phyloP scores from a whole-genome alignment of 208 protist genomes.

The Borovskyia barvae region DNA sequence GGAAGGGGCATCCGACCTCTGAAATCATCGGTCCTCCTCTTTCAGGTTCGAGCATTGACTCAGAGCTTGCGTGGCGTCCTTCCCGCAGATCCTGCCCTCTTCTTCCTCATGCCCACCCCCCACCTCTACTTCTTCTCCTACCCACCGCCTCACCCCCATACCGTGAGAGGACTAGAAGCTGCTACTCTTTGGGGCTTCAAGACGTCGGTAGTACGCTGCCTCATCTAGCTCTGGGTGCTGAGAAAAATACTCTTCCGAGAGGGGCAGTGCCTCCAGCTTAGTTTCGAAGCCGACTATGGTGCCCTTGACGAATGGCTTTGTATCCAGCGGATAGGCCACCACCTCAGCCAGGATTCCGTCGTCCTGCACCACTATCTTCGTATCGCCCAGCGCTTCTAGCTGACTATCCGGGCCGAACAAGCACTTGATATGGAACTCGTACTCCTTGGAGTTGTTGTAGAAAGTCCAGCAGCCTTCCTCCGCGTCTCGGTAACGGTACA shows the following conservation, averaged over 20 bases:
- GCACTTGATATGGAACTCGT: conserved; percentile 84
- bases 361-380: conserved; percentile 44
- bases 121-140: conserved; percentile 2
- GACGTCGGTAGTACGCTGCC: conserved; percentile 55
- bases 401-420: conserved; percentile 59
- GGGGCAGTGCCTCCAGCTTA: conserved; percentile 72
- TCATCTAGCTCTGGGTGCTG: conserved; percentile 61
- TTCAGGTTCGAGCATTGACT: too few relatives aligned
- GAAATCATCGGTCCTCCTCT: too few relatives aligned
- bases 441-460: conserved; percentile 80
- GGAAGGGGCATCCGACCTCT: neutral
- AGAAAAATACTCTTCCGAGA: conserved; percentile 75
- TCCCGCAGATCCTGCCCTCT: neutral
- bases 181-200: conserved; percentile 48
- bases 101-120: too few relatives aligned
- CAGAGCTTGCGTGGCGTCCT: neutral
- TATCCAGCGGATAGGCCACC: conserved; percentile 63
- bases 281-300: conserved; percentile 59
- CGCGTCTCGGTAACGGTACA: conserved; percentile 64
- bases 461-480: conserved; percentile 44
- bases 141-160: neutral
- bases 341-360: conserved; percentile 69
- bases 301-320: conserved; percentile 64
- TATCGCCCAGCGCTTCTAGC: conserved; percentile 42
- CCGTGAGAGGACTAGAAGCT: conserved; percentile 31